A percentile compares a stretch with the other conserved stretches of the same genome.
Conservation (phyloP, 208 protist species). For the Trypanosoma congolense region DNA sequence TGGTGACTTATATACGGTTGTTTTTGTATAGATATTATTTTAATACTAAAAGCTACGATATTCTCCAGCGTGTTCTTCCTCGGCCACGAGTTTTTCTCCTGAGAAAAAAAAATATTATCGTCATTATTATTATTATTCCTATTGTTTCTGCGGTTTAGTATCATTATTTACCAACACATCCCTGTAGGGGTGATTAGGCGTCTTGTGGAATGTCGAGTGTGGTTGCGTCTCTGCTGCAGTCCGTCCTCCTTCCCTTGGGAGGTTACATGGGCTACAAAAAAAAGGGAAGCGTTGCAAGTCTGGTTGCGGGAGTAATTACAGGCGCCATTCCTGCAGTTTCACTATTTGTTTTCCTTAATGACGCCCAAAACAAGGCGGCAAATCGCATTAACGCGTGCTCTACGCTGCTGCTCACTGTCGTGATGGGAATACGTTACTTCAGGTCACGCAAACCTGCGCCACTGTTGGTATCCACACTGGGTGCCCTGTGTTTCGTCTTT, state of each 20-base stretch:
- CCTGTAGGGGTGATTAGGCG: too few relatives aligned
- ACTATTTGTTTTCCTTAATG: slow-evolving; percentile 1
- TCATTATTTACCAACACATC: too few relatives aligned
- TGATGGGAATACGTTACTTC: slow-evolving; percentile 10
- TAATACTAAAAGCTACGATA: too few relatives aligned
- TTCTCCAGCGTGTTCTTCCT: too few relatives aligned
- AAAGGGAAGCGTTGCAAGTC: slow-evolving; percentile 14
- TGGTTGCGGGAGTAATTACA: slow-evolving; percentile 6
- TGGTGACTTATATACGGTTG: too few relatives aligned
- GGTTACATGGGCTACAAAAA: slow-evolving; percentile 15
- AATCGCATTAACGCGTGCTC: slow-evolving; percentile 6
- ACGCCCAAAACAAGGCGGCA: slow-evolving; percentile 5
- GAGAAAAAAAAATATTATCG: too few relatives aligned
- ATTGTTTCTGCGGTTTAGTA: too few relatives aligned
- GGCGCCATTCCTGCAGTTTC: slow-evolving; percentile 9
- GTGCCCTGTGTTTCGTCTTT: slow-evolving; percentile 6
- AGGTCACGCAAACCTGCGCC: slow-evolving; percentile 3
- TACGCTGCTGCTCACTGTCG: slow-evolving; percentile 4
- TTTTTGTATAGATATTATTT: too few relatives aligned
- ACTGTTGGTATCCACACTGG: slow-evolving; percentile 7
- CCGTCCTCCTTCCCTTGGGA: slow-evolving; percentile 12
- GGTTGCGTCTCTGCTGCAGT: slow-evolving; percentile 5
- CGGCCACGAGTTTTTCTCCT: too few relatives aligned
- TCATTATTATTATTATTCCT: too few relatives aligned
- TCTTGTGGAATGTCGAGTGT: slow-evolving; percentile 7